phyloP scores from a whole-genome alignment of 2,329 filamentous ascomycete species.

The Pyricularia sp. region DNA sequence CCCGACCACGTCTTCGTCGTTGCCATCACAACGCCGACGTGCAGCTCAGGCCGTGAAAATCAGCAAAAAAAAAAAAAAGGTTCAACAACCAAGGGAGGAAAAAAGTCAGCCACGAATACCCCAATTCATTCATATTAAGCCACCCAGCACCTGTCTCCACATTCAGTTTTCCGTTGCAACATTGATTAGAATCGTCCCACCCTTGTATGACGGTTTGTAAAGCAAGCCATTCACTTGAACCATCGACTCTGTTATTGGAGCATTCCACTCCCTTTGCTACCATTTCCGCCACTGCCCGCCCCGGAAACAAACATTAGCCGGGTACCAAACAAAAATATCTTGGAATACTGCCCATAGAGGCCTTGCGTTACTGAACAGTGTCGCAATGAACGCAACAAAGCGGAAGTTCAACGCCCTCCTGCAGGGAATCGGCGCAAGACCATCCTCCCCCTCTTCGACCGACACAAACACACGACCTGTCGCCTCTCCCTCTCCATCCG shows the following conservation, averaged over 20 bases:
- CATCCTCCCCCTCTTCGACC: slow-evolving; percentile 26
- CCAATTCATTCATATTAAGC: not conserved
- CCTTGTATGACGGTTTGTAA: not conserved
- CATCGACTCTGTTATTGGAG: not conserved
- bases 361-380: not conserved
- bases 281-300: not conserved
- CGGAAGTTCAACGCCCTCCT: slow-evolving; percentile 69
- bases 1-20: not conserved
- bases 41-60: not conserved
- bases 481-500: not conserved
- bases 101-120: not conserved
- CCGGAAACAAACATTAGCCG: not conserved
- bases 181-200: not conserved
- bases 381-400: slow-evolving; percentile 61
- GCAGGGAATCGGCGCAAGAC: slow-evolving; percentile 46
- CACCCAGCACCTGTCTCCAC: not conserved
- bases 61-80: not conserved
- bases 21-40: not conserved
- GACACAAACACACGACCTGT: slow-evolving; percentile 7
- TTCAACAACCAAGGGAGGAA: not conserved
- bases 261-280: not conserved
- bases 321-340: not conserved
- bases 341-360: not conserved
- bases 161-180: not conserved
- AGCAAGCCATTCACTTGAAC: not conserved